Base-by-base conservation (phyloP, 2,329 filamentous ascomycete genomes). In the Shiraia sp. region DNA sequence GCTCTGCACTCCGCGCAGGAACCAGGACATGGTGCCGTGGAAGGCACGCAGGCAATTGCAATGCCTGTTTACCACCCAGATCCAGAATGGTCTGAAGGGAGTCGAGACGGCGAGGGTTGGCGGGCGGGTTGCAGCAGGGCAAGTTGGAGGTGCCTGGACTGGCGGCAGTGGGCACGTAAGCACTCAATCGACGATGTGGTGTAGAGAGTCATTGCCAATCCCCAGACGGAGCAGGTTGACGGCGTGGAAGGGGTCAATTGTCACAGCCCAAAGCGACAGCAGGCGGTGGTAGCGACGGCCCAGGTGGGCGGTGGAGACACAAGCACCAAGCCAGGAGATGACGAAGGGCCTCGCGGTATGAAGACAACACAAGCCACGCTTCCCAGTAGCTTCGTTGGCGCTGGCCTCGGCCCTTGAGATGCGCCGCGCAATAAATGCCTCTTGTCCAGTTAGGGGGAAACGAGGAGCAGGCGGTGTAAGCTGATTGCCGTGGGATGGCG, bases 1-100 rank as follows among this genome's bases (percentile, higher is more conserved):
- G 38, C 87, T 90, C 69, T 89, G 88, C 23, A 89, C 74, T 59
- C 75, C 75, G 47, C 73, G 70, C 54, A 68, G 45, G 47, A 71
- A 58, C 67, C 67, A 70, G 47, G 65, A 63, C 68, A 71, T 71
- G 59, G 36, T 47, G 33, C 16, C 13, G 37, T 15, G 12, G 37
- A 13, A 31, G 30, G 10, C 24, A 16, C 27, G 13, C 17, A 27
- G 10, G 32, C 19, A 13, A 16, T 24, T n/a, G n/a, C n/a, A n/a
- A n/a, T n/a, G n/a, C 22, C 14, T 12, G 34, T 32, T 33, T 23
- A 28, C 35, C 39, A 29, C 33, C 22, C 32, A 29, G 37, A n/a
- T 10, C 6, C 34, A 34, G 31, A 15, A 10, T 19, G 28, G n/a
- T 10, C 25, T 19, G 8, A 16, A 15, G 22, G 5, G 13, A 12